Evolutionary conservation across 768 basidiomycete genomes (phyloP), one percentile per base, ranked within the genome.

Genomic region (Ramaria sp.): DNA sequence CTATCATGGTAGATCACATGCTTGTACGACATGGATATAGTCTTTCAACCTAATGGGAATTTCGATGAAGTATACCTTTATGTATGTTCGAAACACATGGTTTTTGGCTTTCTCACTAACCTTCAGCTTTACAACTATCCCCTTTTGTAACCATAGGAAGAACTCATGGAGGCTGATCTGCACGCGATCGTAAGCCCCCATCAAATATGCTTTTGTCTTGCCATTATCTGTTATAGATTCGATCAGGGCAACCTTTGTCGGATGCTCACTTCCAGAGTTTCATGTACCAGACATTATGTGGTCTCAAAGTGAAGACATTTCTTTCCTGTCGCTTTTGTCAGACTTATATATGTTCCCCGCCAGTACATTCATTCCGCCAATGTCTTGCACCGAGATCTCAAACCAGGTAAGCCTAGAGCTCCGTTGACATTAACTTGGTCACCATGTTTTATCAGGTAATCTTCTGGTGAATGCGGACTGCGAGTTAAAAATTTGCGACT

Each of bases 151-250:
- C 11, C 38, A 52, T 71, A 98, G 88, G 94, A 98, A 74, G 96
- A 99, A 70, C 82, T 98, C 63, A 99, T 98, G 96, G 96, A 99
- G 69, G 96, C 96, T 55, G 96, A 99, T 80, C 78, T 99, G 19
- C 96, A 98, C 66, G 96, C 96, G 19, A 99, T 99, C 70, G 93
- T 94, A 64, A 70, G 82, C 67, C 20, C 38, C 1, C 7, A 19
- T 9, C 20, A n/a, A n/a, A 19, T 19, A 43, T 43, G 9, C 17
- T n/a, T 43, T 3, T 43, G 20, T 19, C 7, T 22, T 19, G n/a
- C 17, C 7, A 43, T 38, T 53, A 46, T 33, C 15, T 58, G 48
- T 59, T 63, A 65, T 59, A 86, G 91, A 87, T 87, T 61, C 87
- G 88, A 50, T 91, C 88, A 24, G 86, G 88, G 50, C 89, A 91